phyloP scores from a whole-genome alignment of 495 filamentous ascomycete genomes.

The Xylaria palmicola region DNA sequence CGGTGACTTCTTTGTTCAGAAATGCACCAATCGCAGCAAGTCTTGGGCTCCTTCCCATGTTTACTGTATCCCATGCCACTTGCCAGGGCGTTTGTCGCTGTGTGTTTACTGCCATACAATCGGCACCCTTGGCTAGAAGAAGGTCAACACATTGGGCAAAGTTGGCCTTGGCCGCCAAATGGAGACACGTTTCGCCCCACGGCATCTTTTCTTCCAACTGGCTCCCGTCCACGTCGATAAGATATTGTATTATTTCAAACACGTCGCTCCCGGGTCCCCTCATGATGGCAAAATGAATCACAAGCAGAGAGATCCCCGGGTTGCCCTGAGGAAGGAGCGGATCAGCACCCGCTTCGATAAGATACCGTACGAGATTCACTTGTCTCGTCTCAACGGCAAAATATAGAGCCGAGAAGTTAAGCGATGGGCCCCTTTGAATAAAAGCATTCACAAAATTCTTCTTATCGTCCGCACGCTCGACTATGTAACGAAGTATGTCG shows the following conservation, averaged over 20 bases:
- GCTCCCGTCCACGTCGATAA: background rate
- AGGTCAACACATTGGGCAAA: background rate
- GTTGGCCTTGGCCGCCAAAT: background rate
- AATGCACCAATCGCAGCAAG: background rate
- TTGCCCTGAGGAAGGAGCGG: background rate
- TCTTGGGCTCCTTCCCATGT: too few relatives aligned
- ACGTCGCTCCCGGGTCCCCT: background rate
- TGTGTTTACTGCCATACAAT: background rate
- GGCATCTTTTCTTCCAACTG: background rate
- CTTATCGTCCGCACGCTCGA: background rate
- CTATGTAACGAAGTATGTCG: background rate
- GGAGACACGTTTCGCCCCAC: background rate
- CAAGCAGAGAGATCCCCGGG: background rate
- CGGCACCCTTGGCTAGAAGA: background rate
- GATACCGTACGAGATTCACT: background rate
- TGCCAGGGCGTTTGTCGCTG: background rate
- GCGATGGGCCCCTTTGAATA: background rate
- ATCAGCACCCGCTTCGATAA: background rate
- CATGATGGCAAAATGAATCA: background rate
- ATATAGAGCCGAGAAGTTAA: background rate
- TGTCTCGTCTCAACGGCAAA: background rate
- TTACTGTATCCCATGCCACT: background rate
- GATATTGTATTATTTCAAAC: background rate
- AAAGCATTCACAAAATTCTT: background rate
- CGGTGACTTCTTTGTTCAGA: too few relatives aligned